Base-by-base conservation (phyloP, 1,284 basidiomycete genomes). In the Pseudozyma pruni region DNA sequence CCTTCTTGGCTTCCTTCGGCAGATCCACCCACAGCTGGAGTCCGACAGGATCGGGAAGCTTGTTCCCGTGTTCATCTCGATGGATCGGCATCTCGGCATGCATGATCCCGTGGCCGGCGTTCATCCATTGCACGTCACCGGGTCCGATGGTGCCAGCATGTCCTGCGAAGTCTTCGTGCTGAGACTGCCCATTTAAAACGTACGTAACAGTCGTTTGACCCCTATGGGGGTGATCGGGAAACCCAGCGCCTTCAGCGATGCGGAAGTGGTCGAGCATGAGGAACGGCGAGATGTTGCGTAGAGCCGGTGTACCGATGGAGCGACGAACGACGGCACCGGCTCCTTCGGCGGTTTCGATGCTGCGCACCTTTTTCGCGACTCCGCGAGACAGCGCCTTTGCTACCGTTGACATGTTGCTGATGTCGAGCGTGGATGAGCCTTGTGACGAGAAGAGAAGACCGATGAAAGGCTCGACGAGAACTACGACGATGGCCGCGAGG, bases 1-100 rank as follows among this genome's bases (percentile, higher is more conserved):
- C 87, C 87, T 94, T 91, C 84, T 97, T 98, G 83, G 88, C 87
- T 84, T 90, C 81, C 74, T 90, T 90, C 0, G 94, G 95, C 16
- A 98, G 85, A 83, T 97, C 94, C 41, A 97, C 85, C 95, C 94
- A 97, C 23, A 98, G 87, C 79, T 98, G 94, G 35, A 98, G 85
- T 8, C 93, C 94, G 27, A 78, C 86, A 79, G 76, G 93, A 87
- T 81, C 91, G 84, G 90, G 89, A 4, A 79, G 43, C 34, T 69
- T 68, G 35, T 72, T 69, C 8, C 76, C 75, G 2, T 85, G 67
- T n/a, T 88, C 89, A 20, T 86, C 83, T 7, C 85, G 88, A 68
- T 91, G 90, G 5, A 92, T 85, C 3, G 95, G 94, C 91, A 97
- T 96, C 84, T 87, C 82, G 34, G 81, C 79, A 57, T 85, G 84